phyloP scores from a whole-genome alignment of 2,329 filamentous ascomycete species.

The Lecanosticta acicola region DNA sequence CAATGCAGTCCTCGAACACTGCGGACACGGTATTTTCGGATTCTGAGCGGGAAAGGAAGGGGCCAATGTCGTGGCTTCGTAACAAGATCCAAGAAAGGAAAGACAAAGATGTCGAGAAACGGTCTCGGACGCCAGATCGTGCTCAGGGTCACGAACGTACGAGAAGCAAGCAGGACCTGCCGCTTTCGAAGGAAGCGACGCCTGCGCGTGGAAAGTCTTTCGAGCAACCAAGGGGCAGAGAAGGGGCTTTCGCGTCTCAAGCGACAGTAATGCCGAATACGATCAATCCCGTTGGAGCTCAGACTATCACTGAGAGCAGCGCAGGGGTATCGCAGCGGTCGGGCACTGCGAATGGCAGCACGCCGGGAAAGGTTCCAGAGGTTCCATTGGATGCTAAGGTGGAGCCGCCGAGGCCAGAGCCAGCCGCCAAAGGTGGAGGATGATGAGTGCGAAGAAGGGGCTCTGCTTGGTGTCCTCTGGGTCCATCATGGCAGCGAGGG shows the following conservation, averaged over 20 bases:
- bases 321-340: neutral
- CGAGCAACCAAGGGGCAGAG: slow-evolving; percentile 10
- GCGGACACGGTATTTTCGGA: slow-evolving; percentile 32
- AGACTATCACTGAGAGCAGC: neutral
- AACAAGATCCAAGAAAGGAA: slow-evolving; percentile 58
- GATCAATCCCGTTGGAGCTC: neutral
- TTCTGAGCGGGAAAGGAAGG: slow-evolving; percentile 49
- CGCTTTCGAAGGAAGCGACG: slow-evolving; percentile 12
- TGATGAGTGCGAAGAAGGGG: neutral
- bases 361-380: neutral
- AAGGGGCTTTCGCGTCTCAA: neutral
- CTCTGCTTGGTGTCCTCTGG: too few relatives aligned
- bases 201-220: slow-evolving; percentile 20
- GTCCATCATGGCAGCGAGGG: too few relatives aligned
- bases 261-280: neutral
- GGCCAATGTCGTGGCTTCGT: slow-evolving; percentile 59
- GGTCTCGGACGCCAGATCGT: slow-evolving; percentile 34
- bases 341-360: neutral
- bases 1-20: slow-evolving; percentile 18
- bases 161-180: slow-evolving; percentile 26
- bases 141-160: slow-evolving; percentile 18
- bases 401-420: neutral
- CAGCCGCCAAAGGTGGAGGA: neutral
- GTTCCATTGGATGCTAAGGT: too few relatives aligned
- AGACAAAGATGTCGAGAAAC: slow-evolving; percentile 49